These are phyloP conservation scores for Pulveroboletus frians DNA, from an alignment of 768 basidiomycete species.

Conservation along the genomic window DNA sequence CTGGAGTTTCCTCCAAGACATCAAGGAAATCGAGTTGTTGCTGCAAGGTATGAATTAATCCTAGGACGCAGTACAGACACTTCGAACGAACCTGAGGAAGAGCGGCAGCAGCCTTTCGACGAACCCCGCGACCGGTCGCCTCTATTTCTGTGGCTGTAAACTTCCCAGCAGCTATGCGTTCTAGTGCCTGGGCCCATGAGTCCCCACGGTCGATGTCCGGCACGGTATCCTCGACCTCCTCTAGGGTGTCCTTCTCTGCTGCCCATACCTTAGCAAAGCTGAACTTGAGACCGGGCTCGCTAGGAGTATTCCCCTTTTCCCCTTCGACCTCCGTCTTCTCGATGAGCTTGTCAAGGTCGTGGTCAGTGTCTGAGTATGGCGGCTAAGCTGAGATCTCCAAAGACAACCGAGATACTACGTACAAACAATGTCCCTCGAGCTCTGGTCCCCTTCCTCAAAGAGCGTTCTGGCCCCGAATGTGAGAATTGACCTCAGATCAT, in stretches of 20 bases:
- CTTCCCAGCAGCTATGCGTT: slow-evolving; percentile 41
- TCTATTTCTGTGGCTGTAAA: slow-evolving; percentile 42
- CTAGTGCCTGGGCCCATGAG: slow-evolving; percentile 77
- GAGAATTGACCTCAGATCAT: slow-evolving; percentile 84
- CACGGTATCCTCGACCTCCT: slow-evolving; percentile 56
- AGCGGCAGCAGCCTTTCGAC: slow-evolving; percentile 61
- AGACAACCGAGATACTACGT: slow-evolving; percentile 18
- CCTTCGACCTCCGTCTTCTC: slow-evolving; percentile 76
- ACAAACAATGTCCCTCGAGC: slow-evolving; percentile 68
- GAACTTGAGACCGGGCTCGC: slow-evolving; percentile 59
- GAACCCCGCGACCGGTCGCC: slow-evolving; percentile 66
- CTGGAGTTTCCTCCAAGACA: slow-evolving; percentile 34
- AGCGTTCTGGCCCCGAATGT: slow-evolving; percentile 84
- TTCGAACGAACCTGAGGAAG: slow-evolving; percentile 31
- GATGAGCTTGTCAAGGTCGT: slow-evolving; percentile 82
- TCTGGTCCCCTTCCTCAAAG: slow-evolving; percentile 59
- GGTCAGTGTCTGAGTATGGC: slow-evolving; percentile 55
- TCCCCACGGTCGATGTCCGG: slow-evolving; percentile 50
- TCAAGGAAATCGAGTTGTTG: slow-evolving; percentile 32
- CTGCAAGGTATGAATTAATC: slow-evolving; percentile 10
- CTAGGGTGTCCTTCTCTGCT: slow-evolving; percentile 64
- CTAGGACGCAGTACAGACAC: not conserved
- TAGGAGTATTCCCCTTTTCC: slow-evolving; percentile 46
- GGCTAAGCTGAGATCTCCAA: not conserved
- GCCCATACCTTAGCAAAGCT: slow-evolving; percentile 93